Evolutionary conservation across 257 asterid species (phyloP).

Genomic region (Cordia subcordata): DNA sequence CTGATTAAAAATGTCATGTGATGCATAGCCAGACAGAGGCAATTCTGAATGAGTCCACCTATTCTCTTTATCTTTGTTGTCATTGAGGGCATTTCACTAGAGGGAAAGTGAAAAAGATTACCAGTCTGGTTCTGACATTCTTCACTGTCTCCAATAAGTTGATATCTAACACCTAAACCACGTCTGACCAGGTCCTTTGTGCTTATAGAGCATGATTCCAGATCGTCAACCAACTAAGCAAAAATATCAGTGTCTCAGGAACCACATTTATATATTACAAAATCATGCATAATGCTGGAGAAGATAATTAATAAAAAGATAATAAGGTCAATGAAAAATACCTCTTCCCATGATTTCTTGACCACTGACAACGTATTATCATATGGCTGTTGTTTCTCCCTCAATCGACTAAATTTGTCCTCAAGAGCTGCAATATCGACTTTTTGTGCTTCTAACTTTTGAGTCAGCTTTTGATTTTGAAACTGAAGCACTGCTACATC

Average conservation of each 20-base stretch:
- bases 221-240: slow-evolving; percentile 62
- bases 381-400: slow-evolving; percentile 58
- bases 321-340: slow-evolving; percentile 12
- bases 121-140: slow-evolving; percentile 20
- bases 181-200: slow-evolving; percentile 35
- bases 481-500: slow-evolving; percentile 83
- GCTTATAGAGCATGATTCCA: slow-evolving; percentile 49
- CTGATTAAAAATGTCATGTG: background rate
- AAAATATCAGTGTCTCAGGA: slow-evolving; percentile 1
- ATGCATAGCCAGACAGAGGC: background rate
- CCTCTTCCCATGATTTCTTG: slow-evolving; percentile 71
- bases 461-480: slow-evolving; percentile 86
- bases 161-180: slow-evolving; percentile 42
- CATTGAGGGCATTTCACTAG: background rate
- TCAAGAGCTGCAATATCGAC: slow-evolving; percentile 58
- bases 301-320: background rate
- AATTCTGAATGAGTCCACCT: no score
- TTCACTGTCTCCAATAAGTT: slow-evolving; percentile 36
- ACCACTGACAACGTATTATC: slow-evolving; percentile 45
- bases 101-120: slow-evolving; percentile 13
- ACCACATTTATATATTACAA: background rate
- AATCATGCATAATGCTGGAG: background rate
- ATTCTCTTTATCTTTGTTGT: no score
- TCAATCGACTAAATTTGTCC: slow-evolving; percentile 44
- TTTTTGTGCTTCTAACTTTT: slow-evolving; percentile 88